phyloP scores from a whole-genome alignment of 139 green algal genomes.

The Micractinium sp. region DNA sequence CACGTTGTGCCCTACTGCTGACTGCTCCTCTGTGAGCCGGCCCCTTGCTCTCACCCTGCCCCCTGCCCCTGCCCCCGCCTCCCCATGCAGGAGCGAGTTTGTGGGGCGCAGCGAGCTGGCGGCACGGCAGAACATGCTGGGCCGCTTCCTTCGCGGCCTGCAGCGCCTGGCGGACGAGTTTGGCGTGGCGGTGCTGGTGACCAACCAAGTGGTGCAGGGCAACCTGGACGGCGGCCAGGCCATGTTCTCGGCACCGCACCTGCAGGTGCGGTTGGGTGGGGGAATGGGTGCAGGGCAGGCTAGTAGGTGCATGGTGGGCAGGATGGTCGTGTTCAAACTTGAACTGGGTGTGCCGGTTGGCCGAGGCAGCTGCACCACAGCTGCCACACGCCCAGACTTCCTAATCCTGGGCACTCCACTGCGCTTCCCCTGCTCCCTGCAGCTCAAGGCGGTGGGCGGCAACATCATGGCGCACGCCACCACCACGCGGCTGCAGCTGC shows the following conservation, averaged over 20 bases:
- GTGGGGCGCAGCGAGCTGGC: constrained; percentile 91
- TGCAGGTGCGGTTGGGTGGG: neutral
- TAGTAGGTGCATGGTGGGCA: neutral
- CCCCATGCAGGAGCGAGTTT: constrained; percentile 71
- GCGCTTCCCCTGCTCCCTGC: neutral
- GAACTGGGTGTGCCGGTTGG: too few species aligned
- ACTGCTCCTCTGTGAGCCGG: neutral
- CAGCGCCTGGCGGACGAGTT: constrained; percentile 95
- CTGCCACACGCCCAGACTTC: too few species aligned
- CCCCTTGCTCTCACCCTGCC: neutral
- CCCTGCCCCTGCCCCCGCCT: too few species aligned
- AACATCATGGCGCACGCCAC: constrained; percentile 99
- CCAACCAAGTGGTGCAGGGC: constrained; percentile 95
- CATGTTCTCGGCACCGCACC: constrained; percentile 89
- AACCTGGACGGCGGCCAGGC: constrained; percentile 87
- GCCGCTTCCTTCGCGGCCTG: constrained; percentile 89
- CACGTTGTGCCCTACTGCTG: neutral
- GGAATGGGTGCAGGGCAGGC: neutral
- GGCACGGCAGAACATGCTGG: constrained; percentile 85
- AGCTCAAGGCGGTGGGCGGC: constrained; percentile 97
- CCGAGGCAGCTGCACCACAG: too few species aligned
- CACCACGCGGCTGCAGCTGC: constrained; percentile 93
- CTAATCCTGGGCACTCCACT: too few species aligned
- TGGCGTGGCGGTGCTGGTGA: constrained; percentile 94
- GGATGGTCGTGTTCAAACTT: too few species aligned